Evolutionary conservation across 371 early-diverging fungal species (phyloP).

Genomic region (Dinochytrium kinnereticum): DNA sequence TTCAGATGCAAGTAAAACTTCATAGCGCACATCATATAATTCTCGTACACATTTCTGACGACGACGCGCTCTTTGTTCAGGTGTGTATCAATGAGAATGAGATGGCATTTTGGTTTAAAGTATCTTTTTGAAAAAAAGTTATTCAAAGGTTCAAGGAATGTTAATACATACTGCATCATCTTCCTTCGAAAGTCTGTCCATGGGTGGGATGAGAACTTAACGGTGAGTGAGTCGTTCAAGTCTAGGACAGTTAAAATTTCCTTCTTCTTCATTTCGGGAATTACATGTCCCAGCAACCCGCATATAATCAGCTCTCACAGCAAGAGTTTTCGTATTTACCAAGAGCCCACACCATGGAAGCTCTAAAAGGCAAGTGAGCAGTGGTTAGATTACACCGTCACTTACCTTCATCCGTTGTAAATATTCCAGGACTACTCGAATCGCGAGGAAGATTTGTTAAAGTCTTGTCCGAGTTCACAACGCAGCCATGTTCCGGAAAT

Average conservation of each 20-base stretch:
- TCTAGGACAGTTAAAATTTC: constrained; percentile 27
- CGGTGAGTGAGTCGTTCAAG: constrained; percentile 50
- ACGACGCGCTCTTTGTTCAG: constrained; percentile 64
- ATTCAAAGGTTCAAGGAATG: neutral
- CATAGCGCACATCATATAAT: constrained; percentile 66
- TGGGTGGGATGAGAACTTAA: constrained; percentile 48
- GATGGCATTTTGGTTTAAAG: constrained; percentile 59
- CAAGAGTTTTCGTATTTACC: constrained; percentile 66
- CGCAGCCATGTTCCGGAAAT: constrained; percentile 64
- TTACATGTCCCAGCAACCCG: constrained; percentile 51
- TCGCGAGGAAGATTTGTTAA: constrained; percentile 67
- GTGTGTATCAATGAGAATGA: constrained; percentile 61
- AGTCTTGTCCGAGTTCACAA: constrained; percentile 65
- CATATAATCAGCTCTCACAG: constrained; percentile 67
- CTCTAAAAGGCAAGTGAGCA: constrained; percentile 54
- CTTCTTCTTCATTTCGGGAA: neutral
- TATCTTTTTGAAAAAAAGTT: constrained; percentile 40
- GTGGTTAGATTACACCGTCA: no score
- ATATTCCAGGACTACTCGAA: neutral
- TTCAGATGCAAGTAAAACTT: constrained; percentile 62
- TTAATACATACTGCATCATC: constrained; percentile 47
- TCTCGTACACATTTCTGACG: constrained; percentile 72
- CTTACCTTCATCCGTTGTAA: constrained; percentile 19
- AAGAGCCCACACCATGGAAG: constrained; percentile 87
- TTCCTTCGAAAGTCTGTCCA: constrained; percentile 51